phyloP scores from a whole-genome alignment of 2,329 filamentous ascomycete genomes.

The Trichophyton mentagrophytes region DNA sequence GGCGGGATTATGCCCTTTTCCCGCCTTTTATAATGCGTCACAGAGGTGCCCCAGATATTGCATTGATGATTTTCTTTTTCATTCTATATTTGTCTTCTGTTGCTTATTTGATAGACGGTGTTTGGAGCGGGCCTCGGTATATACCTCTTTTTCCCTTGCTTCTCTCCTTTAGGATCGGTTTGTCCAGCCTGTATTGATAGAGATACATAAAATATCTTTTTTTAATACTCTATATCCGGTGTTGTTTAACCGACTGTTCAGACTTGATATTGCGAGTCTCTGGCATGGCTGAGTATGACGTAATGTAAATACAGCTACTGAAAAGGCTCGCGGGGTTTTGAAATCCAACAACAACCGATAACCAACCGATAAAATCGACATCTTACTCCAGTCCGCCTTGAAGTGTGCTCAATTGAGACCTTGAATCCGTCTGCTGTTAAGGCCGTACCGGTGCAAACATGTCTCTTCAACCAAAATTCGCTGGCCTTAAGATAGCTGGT shows the following conservation, averaged over 20 bases:
- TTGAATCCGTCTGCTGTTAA: too few relatives aligned
- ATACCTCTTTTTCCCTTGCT: not conserved
- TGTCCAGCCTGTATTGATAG: not conserved
- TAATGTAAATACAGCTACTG: not conserved
- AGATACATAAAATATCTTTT: not conserved
- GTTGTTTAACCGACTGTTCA: too few relatives aligned
- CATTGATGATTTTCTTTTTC: not conserved
- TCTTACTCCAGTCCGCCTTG: not conserved
- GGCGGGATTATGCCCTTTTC: not conserved
- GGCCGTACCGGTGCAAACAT: conserved; percentile 24
- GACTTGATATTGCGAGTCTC: too few relatives aligned
- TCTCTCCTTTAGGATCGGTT: not conserved
- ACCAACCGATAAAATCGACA: not conserved
- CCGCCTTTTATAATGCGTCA: too few relatives aligned
- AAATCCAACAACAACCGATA: not conserved
- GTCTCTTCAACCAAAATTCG: conserved; percentile 48
- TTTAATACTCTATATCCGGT: too few relatives aligned
- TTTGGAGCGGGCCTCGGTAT: not conserved
- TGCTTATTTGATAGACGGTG: not conserved
- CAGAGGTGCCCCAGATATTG: not conserved
- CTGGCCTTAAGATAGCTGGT: conserved; percentile 34
- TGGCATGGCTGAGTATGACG: not conserved
- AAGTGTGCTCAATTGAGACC: too few relatives aligned
- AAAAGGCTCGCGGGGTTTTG: not conserved
- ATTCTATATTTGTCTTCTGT: not conserved